Percentiles rank a stretch among this genome's conserved stretches.
These are phyloP conservation scores for Lactarius evosmus DNA, from an alignment of 768 basidiomycete species.

Conservation along the genomic window DNA sequence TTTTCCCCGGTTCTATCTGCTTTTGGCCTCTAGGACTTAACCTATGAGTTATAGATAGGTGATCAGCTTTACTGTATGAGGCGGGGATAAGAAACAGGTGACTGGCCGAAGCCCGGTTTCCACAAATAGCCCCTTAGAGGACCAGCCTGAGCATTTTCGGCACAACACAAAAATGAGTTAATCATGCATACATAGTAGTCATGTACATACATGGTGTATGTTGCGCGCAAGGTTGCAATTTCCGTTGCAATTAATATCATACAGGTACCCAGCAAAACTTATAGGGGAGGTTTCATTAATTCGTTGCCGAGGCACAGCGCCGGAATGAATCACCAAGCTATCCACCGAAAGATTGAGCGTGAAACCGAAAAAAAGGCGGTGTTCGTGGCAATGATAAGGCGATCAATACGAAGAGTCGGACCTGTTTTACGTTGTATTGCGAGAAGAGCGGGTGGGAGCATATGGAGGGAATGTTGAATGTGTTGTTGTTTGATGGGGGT, in stretches of 20 bases:
- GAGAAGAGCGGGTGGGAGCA: background rate
- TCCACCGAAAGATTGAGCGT: background rate
- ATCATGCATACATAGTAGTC: too few relatives aligned
- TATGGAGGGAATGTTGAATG: background rate
- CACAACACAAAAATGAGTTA: background rate
- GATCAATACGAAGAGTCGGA: background rate
- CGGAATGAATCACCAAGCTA: background rate
- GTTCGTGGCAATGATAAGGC: background rate
- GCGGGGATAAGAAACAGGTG: too few relatives aligned
- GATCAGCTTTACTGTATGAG: background rate
- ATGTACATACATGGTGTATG: background rate
- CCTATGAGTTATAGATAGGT: too few relatives aligned
- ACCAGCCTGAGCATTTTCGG: background rate
- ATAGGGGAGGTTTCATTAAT: background rate
- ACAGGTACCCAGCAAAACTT: background rate
- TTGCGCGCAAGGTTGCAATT: background rate
- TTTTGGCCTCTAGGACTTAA: constrained; percentile 40
- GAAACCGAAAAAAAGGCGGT: background rate
- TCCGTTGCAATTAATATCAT: background rate
- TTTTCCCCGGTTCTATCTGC: too few relatives aligned
- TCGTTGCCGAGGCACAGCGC: background rate
- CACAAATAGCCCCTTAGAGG: background rate
- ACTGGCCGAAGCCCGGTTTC: background rate
- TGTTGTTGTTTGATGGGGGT: too few relatives aligned
- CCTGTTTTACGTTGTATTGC: background rate